Percentiles rank a stretch among this genome's conserved stretches.
phyloP scores from a whole-genome alignment of 2,329 filamentous ascomycete species.

The Microcyclosporella mali region DNA sequence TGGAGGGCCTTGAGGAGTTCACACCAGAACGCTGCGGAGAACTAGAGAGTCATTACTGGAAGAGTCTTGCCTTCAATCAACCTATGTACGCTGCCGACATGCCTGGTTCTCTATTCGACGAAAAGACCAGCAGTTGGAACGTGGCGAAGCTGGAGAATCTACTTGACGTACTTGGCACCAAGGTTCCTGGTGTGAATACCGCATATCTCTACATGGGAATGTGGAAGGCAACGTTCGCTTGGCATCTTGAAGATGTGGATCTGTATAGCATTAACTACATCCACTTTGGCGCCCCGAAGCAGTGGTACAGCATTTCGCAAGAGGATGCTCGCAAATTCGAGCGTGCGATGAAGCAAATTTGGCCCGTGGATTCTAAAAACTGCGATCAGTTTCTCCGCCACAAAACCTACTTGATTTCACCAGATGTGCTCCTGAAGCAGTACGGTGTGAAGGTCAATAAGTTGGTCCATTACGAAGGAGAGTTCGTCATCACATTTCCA shows the following conservation, averaged over 20 bases:
- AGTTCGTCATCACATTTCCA: constrained; percentile 97
- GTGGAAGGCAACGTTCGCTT: constrained; percentile 99
- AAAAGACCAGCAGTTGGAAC: constrained; percentile 80
- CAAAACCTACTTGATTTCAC: constrained; percentile 95
- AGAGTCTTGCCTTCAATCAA: constrained; percentile 87
- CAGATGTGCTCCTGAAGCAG: constrained; percentile 75
- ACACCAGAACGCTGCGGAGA: constrained; percentile 89
- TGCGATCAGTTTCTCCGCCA: constrained; percentile 95
- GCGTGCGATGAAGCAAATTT: constrained; percentile 87
- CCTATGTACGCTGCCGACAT: constrained; percentile 96
- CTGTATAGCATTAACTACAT: constrained; percentile 99
- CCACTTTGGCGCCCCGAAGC: constrained; percentile 95
- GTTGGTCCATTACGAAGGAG: constrained; percentile 88
- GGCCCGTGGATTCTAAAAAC: constrained; percentile 90
- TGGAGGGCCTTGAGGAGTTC: constrained; percentile 77
- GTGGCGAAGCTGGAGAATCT: constrained; percentile 90
- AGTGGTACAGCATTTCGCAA: constrained; percentile 99
- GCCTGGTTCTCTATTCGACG: constrained; percentile 89
- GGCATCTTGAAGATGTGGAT: constrained; percentile 97
- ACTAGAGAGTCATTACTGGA: constrained; percentile 93
- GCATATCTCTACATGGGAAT: constrained; percentile 96
- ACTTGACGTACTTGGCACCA: constrained; percentile 86
- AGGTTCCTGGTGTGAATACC: constrained; percentile 95
- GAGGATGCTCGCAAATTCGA: constrained; percentile 90
- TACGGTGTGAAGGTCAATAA: constrained; percentile 96